phyloP scores from a whole-genome alignment of 768 basidiomycete genomes.

The Tricholoma matsutake region DNA sequence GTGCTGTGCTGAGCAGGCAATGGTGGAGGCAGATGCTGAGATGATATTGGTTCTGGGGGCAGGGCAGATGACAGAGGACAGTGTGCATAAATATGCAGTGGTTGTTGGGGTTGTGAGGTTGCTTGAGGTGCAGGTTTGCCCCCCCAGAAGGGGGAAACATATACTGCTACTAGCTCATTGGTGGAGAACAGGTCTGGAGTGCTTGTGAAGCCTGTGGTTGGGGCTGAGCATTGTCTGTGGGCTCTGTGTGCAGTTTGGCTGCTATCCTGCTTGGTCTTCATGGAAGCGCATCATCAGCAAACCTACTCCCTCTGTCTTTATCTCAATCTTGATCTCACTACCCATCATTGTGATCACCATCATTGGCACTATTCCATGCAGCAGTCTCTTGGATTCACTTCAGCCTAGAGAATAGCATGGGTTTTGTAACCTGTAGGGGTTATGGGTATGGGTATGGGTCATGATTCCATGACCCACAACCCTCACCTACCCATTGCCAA shows the following conservation, averaged over 20 bases:
- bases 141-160: slow-evolving; percentile 29
- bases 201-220: slow-evolving; percentile 3
- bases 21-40: slow-evolving; percentile 44
- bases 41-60: slow-evolving; percentile 29
- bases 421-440: too few relatives aligned
- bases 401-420: too few relatives aligned
- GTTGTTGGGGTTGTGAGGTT: slow-evolving; percentile 26
- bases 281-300: slow-evolving; percentile 13
- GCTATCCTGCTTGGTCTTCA: slow-evolving; percentile 9
- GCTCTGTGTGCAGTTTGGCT: slow-evolving; percentile 1
- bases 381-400: slow-evolving; percentile 63
- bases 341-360: slow-evolving; percentile 25
- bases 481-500: too few relatives aligned
- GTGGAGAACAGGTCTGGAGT: slow-evolving; percentile 34
- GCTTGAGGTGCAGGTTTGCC: slow-evolving; percentile 19
- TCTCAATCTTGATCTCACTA: slow-evolving; percentile 40
- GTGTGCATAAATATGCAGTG: slow-evolving; percentile 30
- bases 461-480: too few relatives aligned
- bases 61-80: slow-evolving; percentile 17
- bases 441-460: too few relatives aligned
- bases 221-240: slow-evolving; percentile 3
- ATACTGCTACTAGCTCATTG: slow-evolving; percentile 20
- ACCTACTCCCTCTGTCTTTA: slow-evolving; percentile 32
- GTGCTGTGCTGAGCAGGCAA: slow-evolving; percentile 52
- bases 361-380: slow-evolving; percentile 12